phyloP scores from a whole-genome alignment of 1,139 yeast species.

The Zygotorulaspora mrakii region DNA sequence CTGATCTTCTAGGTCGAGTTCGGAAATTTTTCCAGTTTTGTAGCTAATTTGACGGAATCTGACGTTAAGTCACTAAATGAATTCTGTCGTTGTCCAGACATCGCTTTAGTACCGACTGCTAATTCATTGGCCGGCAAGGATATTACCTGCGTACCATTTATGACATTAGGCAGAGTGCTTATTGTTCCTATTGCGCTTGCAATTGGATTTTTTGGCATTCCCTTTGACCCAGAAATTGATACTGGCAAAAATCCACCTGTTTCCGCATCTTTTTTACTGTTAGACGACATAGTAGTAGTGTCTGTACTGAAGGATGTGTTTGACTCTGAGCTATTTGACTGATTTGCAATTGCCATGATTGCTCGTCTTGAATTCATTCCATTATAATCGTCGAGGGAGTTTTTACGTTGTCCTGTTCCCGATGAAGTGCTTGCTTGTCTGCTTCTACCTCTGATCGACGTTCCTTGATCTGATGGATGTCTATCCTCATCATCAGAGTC shows the following conservation, averaged over 20 bases:
- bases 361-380: conserved; percentile 10
- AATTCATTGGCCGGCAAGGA: conserved; percentile 12
- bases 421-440: conserved; percentile 13
- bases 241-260: conserved; percentile 4
- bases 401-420: conserved; percentile 4
- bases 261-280: conserved; percentile 8
- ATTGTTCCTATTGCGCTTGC: conserved; percentile 21
- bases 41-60: conserved; percentile 7
- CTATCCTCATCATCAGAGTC: conserved; percentile 16
- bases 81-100: conserved; percentile 12
- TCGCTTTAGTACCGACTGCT: conserved; percentile 3
- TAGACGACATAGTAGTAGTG: conserved; percentile 6
- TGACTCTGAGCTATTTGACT: conserved; percentile 11
- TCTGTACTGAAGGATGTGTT: conserved; percentile 9
- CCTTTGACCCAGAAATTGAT: conserved; percentile 6
- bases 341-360: conserved; percentile 5
- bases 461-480: conserved; percentile 12
- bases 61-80: conserved; percentile 13
- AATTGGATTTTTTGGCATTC: conserved; percentile 5
- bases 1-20: conserved; percentile 10
- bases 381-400: conserved; percentile 8
- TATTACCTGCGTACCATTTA: conserved; percentile 18
- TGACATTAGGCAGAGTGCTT: conserved; percentile 17
- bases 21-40: conserved; percentile 11
- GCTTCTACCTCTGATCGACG: conserved; percentile 9